Base-by-base conservation (phyloP, 345 rosid species). In the Firmiana major region DNA sequence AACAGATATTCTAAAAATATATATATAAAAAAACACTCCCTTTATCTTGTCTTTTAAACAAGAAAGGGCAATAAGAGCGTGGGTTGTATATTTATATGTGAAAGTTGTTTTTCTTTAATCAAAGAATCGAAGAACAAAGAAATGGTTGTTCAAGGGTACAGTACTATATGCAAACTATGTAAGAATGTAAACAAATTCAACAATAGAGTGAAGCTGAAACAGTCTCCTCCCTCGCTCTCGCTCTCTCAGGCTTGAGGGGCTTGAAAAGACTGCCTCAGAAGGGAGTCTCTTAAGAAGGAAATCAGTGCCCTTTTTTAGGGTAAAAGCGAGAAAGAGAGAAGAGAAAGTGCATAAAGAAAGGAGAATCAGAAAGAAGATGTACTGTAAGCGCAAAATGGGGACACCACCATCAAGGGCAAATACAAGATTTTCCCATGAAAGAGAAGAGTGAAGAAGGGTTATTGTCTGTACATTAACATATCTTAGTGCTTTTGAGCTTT, bases 271-370 rank as follows among this genome's bases (percentile, higher is more conserved):
- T 75, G 83, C 75, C 48, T 51, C 65, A 8, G 72, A 71, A 78
- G 86, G 75, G 82, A 78, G 83, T 66, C 45, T 67, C 48, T 84
- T 88, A 86, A 69, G 87, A 84, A 86, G 92, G 66, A 79, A 85
- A 82, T 51, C 85, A 79, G 77, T 28, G 82, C 77, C 82, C 82
- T 70, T 82, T 82, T 85, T 81, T 79, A 83, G 86, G 91, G 86
- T 60, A 76, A 86, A 68, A 75, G 58, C 63, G 12, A 38, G 63
- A 69, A 46, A 71, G 76, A 74, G 81, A 60, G 54, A 5, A 38
- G 22, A 46, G 67, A 55, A 58, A 16, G 26, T 69, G 75, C 59
- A 57, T 31, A 42, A 31, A 17, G 79, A 66, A 34, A 65, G 11
- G 49, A 54, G 73, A 28, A 71, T 54, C 24, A 57, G 54, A 45